Percentiles rank a stretch among this genome's conserved stretches.
phyloP scores from a whole-genome alignment of 1,284 basidiomycete genomes.

The Phaffia rhodozyma region DNA sequence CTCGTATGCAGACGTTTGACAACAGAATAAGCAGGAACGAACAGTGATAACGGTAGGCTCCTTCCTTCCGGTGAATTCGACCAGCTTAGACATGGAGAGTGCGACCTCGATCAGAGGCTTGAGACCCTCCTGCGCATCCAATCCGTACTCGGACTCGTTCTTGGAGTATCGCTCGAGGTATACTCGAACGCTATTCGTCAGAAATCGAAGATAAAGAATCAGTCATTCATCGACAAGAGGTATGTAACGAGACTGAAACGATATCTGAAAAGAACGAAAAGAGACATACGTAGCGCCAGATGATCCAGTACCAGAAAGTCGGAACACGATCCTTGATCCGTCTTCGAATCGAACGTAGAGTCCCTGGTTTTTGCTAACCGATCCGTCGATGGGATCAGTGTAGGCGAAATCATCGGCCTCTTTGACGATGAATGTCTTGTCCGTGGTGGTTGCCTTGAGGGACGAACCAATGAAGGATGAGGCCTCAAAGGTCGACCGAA shows the following conservation, averaged over 20 bases:
- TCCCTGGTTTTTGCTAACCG: constrained; percentile 89
- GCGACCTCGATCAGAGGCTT: constrained; percentile 94
- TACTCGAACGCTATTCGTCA: constrained; percentile 48
- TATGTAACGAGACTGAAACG: too few species aligned
- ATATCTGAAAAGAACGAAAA: constrained; percentile 34
- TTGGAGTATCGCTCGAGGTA: constrained; percentile 89
- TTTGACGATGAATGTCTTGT: constrained; percentile 63
- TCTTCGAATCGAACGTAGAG: constrained; percentile 84
- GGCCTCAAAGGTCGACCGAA: constrained; percentile 59
- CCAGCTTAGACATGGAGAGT: constrained; percentile 66
- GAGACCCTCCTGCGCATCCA: constrained; percentile 75
- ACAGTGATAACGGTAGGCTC: constrained; percentile 95
- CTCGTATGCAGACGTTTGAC: background rate
- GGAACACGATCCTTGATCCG: constrained; percentile 87
- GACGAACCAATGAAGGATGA: constrained; percentile 54
- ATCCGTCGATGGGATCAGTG: constrained; percentile 92
- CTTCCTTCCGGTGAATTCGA: constrained; percentile 70
- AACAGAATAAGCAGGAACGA: constrained; percentile 28
- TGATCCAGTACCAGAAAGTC: constrained; percentile 88
- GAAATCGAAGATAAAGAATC: too few species aligned
- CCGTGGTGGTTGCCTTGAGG: constrained; percentile 54
- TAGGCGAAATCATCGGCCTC: constrained; percentile 82
- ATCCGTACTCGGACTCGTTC: constrained; percentile 57
- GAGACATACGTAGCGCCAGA: constrained; percentile 63
- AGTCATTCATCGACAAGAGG: too few species aligned